These are phyloP conservation scores for Dryadomyces quercivorus DNA, from an alignment of 2,329 filamentous ascomycete species.

Conservation along the genomic window DNA sequence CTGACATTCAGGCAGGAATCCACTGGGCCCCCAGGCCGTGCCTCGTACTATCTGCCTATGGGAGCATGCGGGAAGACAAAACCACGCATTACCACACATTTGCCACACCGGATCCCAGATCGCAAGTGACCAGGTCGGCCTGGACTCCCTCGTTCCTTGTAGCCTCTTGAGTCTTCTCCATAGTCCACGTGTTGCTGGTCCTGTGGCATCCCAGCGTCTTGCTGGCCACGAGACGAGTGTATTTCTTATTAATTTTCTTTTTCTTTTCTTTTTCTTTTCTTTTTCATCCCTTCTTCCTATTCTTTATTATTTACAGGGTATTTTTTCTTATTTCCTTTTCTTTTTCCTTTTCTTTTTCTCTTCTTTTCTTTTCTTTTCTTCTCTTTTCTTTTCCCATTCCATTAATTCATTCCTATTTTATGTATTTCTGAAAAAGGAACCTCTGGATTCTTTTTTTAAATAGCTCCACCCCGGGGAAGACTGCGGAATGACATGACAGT, in stretches of 20 bases:
- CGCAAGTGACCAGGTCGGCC: neutral
- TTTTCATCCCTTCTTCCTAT: too few relatives aligned
- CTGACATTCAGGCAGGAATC: neutral
- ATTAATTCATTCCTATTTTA: neutral
- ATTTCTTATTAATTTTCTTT: too few relatives aligned
- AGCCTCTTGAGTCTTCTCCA: neutral
- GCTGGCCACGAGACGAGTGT: neutral
- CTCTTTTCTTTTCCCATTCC: neutral
- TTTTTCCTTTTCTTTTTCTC: neutral
- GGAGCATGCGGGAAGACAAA: neutral
- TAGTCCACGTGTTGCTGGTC: neutral
- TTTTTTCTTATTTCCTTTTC: neutral
- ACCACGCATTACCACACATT: neutral
- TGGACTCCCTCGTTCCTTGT: neutral
- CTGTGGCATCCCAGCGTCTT: neutral
- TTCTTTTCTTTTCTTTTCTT: neutral
- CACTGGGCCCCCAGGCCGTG: neutral
- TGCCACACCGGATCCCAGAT: neutral
- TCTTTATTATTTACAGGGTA: neutral
- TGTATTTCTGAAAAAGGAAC: too few relatives aligned
- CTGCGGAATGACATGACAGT: neutral
- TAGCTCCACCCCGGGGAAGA: neutral
- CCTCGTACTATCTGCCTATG: neutral
- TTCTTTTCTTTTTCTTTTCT: too few relatives aligned
- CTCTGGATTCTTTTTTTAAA: too few relatives aligned